Evolutionary conservation across 2,329 filamentous ascomycete genomes (phyloP), one percentile per base, ranked within the genome.

Genomic region (Exophiala sp.): DNA sequence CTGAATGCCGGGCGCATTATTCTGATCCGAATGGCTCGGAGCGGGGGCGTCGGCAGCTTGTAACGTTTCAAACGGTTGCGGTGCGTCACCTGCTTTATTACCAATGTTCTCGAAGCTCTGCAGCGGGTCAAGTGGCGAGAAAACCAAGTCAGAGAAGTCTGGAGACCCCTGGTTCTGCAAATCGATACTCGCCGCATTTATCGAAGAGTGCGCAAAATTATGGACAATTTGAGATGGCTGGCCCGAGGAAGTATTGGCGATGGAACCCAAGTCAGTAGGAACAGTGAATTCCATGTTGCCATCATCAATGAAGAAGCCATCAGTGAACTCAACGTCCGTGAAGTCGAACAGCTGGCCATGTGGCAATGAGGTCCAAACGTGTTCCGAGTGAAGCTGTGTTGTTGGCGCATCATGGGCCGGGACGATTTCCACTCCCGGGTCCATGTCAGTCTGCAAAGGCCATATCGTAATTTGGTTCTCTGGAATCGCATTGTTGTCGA

Each of bases 261-360:
- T 35, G 18, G 36, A 47, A 38, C 38, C 24, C 38, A 53, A 29
- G 29, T 48, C 33, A 14, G 38, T 38, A 40, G 50, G 43, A 21
- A 42, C 36, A 38, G 33, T 21, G 5, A 53, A 41, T 11, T 48
- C 16, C 10, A 53, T 47, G 24, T 32, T 43, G 7, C 10, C 29
- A 14, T 53, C 44, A 41, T 20, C 50, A 3, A 48, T 10, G 24
- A 50, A 50, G 39, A 38, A 44, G 39, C 36, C 29, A 33, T 14
- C 29, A 36, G 14, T 20, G 35, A 48, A 53, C 18, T 46, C 50
- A 33, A 48, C 29, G 16, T 47, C 21, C 9, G 11, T 32, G 42
- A 53, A 53, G 43, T 48, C 43, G 36, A 53, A 48, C 9, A 47
- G n/a, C 21, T 48, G 44, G 16, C 14, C 50, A 24, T 53, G 44